Conservation (phyloP, 2,329 filamentous ascomycete species). For the Cyphellophora attinorum region DNA sequence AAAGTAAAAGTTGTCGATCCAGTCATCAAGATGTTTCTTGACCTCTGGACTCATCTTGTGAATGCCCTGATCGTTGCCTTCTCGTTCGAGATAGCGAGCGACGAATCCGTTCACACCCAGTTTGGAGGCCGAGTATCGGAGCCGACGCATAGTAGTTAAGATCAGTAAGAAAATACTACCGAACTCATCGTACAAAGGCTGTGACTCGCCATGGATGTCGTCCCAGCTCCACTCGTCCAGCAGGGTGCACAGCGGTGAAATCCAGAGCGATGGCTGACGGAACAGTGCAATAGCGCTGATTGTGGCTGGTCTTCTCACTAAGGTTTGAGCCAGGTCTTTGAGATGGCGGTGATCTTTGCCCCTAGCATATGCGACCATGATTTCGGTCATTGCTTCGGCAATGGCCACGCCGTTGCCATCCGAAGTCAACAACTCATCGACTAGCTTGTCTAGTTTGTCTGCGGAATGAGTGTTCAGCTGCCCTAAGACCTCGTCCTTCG, state of each 20-base stretch:
- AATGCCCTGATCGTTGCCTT: slow-evolving; percentile 36
- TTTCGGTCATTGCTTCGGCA: slow-evolving; percentile 63
- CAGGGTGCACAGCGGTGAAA: slow-evolving; percentile 49
- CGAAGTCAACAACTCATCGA: slow-evolving; percentile 77
- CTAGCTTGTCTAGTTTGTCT: slow-evolving; percentile 63
- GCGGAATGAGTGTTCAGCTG: slow-evolving; percentile 64
- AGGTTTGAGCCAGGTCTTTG: slow-evolving; percentile 49
- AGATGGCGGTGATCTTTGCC: slow-evolving; percentile 55
- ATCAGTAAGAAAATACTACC: slow-evolving; percentile 51
- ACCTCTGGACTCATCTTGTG: slow-evolving; percentile 46
- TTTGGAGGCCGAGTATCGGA: slow-evolving; percentile 42
- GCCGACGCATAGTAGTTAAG: slow-evolving; percentile 48
- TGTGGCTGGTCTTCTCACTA: slow-evolving; percentile 45
- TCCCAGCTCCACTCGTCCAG: slow-evolving; percentile 57
- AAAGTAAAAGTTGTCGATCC: slow-evolving; percentile 53
- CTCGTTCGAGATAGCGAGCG: slow-evolving; percentile 41
- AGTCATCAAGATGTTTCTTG: slow-evolving; percentile 46
- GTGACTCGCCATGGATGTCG: slow-evolving; percentile 54
- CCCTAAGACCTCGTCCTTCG: slow-evolving; percentile 67
- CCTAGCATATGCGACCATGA: slow-evolving; percentile 47
- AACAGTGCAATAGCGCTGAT: slow-evolving; percentile 54
- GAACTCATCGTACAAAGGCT: slow-evolving; percentile 58
- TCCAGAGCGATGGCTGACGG: slow-evolving; percentile 44
- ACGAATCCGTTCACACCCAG: slow-evolving; percentile 49
- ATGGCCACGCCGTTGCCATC: slow-evolving; percentile 87